Base-by-base conservation (phyloP, 495 filamentous ascomycete species). In the Aspergillus panamensis region DNA sequence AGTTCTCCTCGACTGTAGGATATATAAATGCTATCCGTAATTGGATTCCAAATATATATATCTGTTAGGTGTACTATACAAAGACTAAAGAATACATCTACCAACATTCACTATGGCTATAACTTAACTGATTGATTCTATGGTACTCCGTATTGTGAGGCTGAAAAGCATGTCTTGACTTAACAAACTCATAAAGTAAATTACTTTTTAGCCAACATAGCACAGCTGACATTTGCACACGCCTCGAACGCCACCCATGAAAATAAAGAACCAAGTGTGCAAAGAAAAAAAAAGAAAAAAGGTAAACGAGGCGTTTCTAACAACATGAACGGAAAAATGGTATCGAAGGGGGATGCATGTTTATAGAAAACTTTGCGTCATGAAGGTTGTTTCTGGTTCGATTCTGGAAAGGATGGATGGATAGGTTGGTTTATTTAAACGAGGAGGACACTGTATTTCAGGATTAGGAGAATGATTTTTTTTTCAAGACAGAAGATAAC, bases 211-310 rank as follows among this genome's bases (percentile, higher is more conserved):
- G 31, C 6, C 42, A 57, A 58, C 37, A 58, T 29, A 13, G 51
- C 37, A 58, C 16, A 14, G 51, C 42, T 39, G 30, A 56, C 31
- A 56, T 32, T 14, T 20, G 25, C 40, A 35, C 40, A 47, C 56
- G 49, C 56, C 56, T 45, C n/a, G 33, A 58, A 58, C 56, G 56
- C 56, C 56, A 51, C 45, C 56, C 56, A 48, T 51, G 47, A 58
- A 51, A 45, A 45, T 37, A 35, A 37, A 30, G 12, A 30, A 30
- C 21, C 25, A 25, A 25, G 25, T 35, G 31, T 52, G 48, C 47
- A 49, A 31, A 25, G 17, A 25, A 8, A 31, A 31, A 31, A 30
- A 49, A 31, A 31, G 29, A 14, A 20, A n/a, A 32, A n/a, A 31
- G 25, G 0, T 8, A 19, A 45, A 58, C 13, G 19, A 44, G 25